phyloP scores from a whole-genome alignment of 202 grass and related monocot genomes.

The Dendrocalamus latiflorus region DNA sequence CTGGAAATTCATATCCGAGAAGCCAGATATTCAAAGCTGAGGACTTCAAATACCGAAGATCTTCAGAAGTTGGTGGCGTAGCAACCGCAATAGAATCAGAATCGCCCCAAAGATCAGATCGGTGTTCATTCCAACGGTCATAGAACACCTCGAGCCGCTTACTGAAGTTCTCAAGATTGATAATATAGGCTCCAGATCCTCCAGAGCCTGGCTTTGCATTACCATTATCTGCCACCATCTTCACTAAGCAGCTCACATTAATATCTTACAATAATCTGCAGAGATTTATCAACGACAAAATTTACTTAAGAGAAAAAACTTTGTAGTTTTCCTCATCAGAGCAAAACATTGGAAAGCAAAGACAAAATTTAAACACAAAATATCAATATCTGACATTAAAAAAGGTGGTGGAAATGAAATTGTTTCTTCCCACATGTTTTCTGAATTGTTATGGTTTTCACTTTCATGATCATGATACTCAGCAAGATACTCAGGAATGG shows the following conservation, averaged over 20 bases:
- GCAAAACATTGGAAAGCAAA: too few relatives aligned
- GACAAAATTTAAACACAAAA: too few relatives aligned
- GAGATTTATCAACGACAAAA: too few relatives aligned
- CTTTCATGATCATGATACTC: background rate
- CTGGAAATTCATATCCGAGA: slow-evolving; percentile 56
- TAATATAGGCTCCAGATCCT: slow-evolving; percentile 6
- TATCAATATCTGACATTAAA: too few relatives aligned
- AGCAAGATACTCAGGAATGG: background rate
- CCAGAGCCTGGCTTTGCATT: background rate
- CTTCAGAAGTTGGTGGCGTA: slow-evolving; percentile 50
- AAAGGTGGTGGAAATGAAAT: background rate
- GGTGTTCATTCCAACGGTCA: slow-evolving; percentile 31
- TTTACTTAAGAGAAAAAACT: too few relatives aligned
- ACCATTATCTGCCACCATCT: background rate
- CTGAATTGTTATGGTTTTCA: background rate
- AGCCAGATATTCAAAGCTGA: too few relatives aligned
- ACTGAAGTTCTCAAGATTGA: slow-evolving; percentile 41
- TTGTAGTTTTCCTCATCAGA: too few relatives aligned
- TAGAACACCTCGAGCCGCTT: slow-evolving; percentile 48
- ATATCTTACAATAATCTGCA: too few relatives aligned
- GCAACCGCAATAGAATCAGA: slow-evolving; percentile 44
- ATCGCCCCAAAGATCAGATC: slow-evolving; percentile 37
- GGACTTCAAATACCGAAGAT: slow-evolving; percentile 51
- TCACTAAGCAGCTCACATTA: too few relatives aligned
- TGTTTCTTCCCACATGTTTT: background rate